Evolutionary conservation across 441 rosid species (phyloP).

Genomic region (Erodium moschatum): DNA sequence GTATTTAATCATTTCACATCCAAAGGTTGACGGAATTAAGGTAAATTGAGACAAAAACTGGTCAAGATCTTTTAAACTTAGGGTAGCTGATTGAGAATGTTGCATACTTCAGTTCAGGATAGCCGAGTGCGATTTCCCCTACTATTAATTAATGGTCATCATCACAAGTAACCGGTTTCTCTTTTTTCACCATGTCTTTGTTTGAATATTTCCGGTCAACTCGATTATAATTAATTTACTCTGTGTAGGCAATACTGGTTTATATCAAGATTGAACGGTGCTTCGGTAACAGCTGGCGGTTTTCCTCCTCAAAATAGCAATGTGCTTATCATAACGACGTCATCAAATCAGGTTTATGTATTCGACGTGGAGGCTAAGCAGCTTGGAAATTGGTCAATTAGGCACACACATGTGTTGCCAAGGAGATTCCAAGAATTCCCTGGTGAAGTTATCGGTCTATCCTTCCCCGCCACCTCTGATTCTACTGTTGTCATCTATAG

Average conservation of each 20-base stretch:
- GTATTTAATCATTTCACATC: no score
- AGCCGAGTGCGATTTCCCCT: no score
- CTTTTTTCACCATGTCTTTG: neutral
- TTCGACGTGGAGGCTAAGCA: constrained; percentile 84
- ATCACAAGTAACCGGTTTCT: no score
- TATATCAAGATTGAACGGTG: constrained; percentile 80
- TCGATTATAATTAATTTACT: constrained; percentile 13
- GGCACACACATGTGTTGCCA: constrained; percentile 49
- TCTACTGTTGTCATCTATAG: constrained; percentile 68
- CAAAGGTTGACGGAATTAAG: no score
- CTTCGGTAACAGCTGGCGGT: constrained; percentile 88
- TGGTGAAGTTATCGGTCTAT: constrained; percentile 84
- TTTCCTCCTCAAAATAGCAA: constrained; percentile 65
- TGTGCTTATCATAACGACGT: constrained; percentile 65
- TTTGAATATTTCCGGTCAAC: neutral
- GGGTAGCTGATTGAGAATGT: no score
- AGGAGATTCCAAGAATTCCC: constrained; percentile 78
- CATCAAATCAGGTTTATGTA: constrained; percentile 73
- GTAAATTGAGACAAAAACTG: no score
- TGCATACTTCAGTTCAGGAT: no score
- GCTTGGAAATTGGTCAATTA: constrained; percentile 73
- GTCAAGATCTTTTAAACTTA: no score
- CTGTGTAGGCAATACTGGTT: constrained; percentile 85
- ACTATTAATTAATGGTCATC: no score
- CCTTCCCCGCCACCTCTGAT: constrained; percentile 58